Percentiles rank a stretch among this genome's conserved stretches.
phyloP scores from a whole-genome alignment of 768 basidiomycete species.

The Porphyrellus cyaneotinctus region DNA sequence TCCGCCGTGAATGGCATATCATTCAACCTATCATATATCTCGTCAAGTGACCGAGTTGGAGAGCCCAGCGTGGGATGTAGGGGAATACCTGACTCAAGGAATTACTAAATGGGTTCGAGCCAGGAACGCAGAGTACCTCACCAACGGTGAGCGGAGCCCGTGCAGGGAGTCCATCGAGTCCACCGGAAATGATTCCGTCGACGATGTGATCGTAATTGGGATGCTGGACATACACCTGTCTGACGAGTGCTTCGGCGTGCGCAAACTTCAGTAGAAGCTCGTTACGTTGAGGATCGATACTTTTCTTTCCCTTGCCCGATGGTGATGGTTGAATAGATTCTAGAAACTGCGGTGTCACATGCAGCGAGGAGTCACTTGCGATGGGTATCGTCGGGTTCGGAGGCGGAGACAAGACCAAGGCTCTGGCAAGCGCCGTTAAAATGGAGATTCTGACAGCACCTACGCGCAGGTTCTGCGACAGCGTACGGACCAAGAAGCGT shows the following conservation, averaged over 20 bases:
- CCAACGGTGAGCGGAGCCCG: constrained; percentile 68
- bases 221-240: constrained; percentile 72
- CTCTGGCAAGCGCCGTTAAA: constrained; percentile 73
- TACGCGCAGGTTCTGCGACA: constrained; percentile 75
- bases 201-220: constrained; percentile 74
- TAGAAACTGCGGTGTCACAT: constrained; percentile 22
- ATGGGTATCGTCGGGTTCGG: constrained; percentile 19
- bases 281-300: constrained; percentile 29
- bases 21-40: constrained; percentile 72
- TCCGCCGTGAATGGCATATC: constrained; percentile 74
- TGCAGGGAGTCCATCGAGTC: constrained; percentile 55
- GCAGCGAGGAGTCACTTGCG: constrained; percentile 25
- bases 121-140: constrained; percentile 32
- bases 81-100: constrained; percentile 57
- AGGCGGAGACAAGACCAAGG: constrained; percentile 60
- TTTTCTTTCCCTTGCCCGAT: constrained; percentile 29
- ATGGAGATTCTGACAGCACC: constrained; percentile 86
- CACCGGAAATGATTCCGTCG: constrained; percentile 52
- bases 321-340: constrained; percentile 16
- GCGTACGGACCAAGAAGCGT: constrained; percentile 74
- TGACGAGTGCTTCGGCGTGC: constrained; percentile 60
- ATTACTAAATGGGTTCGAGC: constrained; percentile 10
- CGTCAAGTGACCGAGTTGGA: constrained; percentile 77
- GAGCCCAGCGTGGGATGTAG: constrained; percentile 84
- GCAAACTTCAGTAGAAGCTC: constrained; percentile 42